Base-by-base conservation (phyloP, 768 basidiomycete species). In the Harrya chromipes region DNA sequence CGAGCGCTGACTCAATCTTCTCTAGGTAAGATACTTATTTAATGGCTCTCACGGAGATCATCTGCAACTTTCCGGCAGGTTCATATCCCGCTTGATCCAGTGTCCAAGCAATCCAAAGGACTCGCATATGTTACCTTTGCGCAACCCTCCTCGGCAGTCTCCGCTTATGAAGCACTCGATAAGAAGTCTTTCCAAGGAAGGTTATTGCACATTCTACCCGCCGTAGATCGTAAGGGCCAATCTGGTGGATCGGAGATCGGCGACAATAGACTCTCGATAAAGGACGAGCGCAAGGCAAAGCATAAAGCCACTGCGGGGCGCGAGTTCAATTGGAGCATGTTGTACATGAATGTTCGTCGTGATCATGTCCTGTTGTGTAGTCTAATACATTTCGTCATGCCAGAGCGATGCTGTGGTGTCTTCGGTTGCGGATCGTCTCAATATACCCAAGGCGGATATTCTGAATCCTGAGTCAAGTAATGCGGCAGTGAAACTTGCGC, bases 311-410 rank as follows among this genome's bases (percentile, higher is more conserved):
- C 64, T 29, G 84, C 87, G 14, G 85, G 85, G 27, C 84, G 84
- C 54, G 87, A 87, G 49, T 93, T 94, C 63, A 92, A 91, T 66
- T 95, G 92, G 93, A 83, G 85, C 45, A 87, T 93, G 78, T 66
- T 98, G 49, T 97, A 94, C 64, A 94, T 97, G 91, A 98, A 97
- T 76, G 95, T 97, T 74, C 70, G 91, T 85, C 38, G 20, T 40
- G 46, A 48, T 40, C 43, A 58, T 47, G 43, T 45, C 37, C 54
- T 62, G 47, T 62, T 47, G 13, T n/a, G 48, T 53, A 58, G 51
- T 51, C 51, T 53, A 59, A 63, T 64, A 55, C 36, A 51, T 53
- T 47, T 52, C 35, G 35, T 47, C 42, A 35, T 33, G n/a, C 55
- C 35, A 97, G 94, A 88, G 86, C 59, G 94, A 99, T 61, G 94